These are phyloP conservation scores for Oemleria cerasiformis DNA, from an alignment of 306 rosid species.

Conservation along the genomic window DNA sequence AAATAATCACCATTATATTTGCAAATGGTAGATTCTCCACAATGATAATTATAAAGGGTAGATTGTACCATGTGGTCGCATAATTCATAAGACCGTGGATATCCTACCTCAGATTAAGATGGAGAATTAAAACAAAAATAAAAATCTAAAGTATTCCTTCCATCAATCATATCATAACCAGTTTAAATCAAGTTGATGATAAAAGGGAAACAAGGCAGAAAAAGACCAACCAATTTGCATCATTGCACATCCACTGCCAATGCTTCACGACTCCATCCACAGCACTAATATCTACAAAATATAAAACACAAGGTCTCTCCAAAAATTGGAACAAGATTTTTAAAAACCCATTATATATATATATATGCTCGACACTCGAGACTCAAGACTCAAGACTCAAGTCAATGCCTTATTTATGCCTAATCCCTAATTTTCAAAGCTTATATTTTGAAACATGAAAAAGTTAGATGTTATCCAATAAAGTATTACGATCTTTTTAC, in stretches of 20 bases:
- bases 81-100: too few relatives aligned
- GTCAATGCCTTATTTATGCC: conserved; percentile 44
- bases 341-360: conserved; percentile 1
- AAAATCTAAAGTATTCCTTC: not conserved
- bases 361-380: too few relatives aligned
- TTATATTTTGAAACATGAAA: conserved; percentile 15
- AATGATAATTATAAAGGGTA: too few relatives aligned
- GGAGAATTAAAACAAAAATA: too few relatives aligned
- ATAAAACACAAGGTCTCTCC: conserved; percentile 15
- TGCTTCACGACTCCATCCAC: too few relatives aligned
- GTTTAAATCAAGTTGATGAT: not conserved
- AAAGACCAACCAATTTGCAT: conserved; percentile 29
- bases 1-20: too few relatives aligned
- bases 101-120: too few relatives aligned
- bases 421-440: conserved; percentile 27
- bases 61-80: too few relatives aligned
- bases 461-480: conserved; percentile 24
- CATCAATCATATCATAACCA: conserved; percentile 7
- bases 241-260: conserved; percentile 16
- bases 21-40: too few relatives aligned
- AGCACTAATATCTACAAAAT: not conserved
- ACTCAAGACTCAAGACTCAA: not conserved
- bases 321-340: conserved; percentile 26
- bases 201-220: not conserved
- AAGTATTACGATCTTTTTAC: too few relatives aligned